Conservation (phyloP, 345 rosid genomes). For the Cardamine resedifolia region DNA sequence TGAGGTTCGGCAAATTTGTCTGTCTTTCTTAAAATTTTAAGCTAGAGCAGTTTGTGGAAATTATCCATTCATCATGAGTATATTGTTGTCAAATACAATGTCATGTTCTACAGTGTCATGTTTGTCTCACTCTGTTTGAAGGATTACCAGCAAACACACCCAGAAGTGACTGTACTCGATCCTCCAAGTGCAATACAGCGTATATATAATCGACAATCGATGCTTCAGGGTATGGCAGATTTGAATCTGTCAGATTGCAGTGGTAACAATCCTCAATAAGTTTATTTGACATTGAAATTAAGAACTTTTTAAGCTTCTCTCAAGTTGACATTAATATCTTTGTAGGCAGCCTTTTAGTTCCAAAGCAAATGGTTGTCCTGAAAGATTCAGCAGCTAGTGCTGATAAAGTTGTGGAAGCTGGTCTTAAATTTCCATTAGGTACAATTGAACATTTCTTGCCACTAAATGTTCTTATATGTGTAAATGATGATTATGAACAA, state of each 20-base stretch:
- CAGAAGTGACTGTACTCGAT: constrained; percentile 81
- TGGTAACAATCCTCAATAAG: constrained; percentile 43
- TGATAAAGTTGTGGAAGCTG: constrained; percentile 61
- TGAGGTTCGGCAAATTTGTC: constrained; percentile 58
- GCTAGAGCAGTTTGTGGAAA: neutral
- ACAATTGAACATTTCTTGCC: neutral
- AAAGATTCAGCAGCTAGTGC: constrained; percentile 67
- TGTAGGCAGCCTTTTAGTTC: constrained; percentile 72
- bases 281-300: neutral
- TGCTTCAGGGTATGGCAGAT: constrained; percentile 85
- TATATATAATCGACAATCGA: constrained; percentile 75
- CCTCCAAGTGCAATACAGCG: constrained; percentile 79
- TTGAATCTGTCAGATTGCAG: constrained; percentile 56
- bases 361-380: constrained; percentile 70
- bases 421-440: constrained; percentile 86
- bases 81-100: neutral
- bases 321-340: constrained; percentile 18
- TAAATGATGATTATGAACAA: neutral
- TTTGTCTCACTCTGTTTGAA: constrained; percentile 39
- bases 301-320: neutral
- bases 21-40: neutral
- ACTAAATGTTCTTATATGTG: neutral
- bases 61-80: constrained; percentile 4
- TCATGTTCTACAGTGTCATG: constrained; percentile 19
- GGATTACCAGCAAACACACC: constrained; percentile 75